Conservation (phyloP, 352 stramenopile genomes). For the Pythium myriotylum region DNA sequence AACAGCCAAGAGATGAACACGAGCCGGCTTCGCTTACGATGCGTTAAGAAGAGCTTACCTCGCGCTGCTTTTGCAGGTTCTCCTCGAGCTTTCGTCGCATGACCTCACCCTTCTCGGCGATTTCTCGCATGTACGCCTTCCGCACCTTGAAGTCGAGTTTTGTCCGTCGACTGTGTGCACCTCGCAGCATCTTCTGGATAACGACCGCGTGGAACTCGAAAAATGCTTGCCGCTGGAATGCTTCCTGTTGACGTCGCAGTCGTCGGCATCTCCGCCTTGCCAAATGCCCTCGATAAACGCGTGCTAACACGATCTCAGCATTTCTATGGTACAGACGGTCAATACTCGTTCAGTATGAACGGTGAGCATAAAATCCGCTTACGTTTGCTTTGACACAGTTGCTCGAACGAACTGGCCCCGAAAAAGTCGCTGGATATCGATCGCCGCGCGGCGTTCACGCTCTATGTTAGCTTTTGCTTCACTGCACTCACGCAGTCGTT, state of each 20-base stretch:
- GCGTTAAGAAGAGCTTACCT: too few species aligned
- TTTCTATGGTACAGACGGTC: too few species aligned
- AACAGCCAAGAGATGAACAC: too few species aligned
- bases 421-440: slow-evolving; percentile 68
- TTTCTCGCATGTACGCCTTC: slow-evolving; percentile 56
- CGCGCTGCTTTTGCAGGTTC: slow-evolving; percentile 44
- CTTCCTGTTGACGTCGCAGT: slow-evolving; percentile 22
- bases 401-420: slow-evolving; percentile 56
- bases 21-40: too few species aligned
- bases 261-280: slow-evolving; percentile 35
- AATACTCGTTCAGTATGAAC: too few species aligned
- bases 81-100: slow-evolving; percentile 51
- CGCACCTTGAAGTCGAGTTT: slow-evolving; percentile 62
- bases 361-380: too few species aligned
- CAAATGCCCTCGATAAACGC: slow-evolving; percentile 63
- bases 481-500: too few species aligned
- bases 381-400: slow-evolving; percentile 34
- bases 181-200: slow-evolving; percentile 62
- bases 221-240: slow-evolving; percentile 33
- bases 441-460: slow-evolving; percentile 40
- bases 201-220: slow-evolving; percentile 51
- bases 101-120: slow-evolving; percentile 49
- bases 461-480: slow-evolving; percentile 49
- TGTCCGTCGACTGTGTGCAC: slow-evolving; percentile 44
- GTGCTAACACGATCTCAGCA: slow-evolving; percentile 54